Base-by-base conservation (phyloP, 768 basidiomycete species). In the Xanthoconium purpureum region DNA sequence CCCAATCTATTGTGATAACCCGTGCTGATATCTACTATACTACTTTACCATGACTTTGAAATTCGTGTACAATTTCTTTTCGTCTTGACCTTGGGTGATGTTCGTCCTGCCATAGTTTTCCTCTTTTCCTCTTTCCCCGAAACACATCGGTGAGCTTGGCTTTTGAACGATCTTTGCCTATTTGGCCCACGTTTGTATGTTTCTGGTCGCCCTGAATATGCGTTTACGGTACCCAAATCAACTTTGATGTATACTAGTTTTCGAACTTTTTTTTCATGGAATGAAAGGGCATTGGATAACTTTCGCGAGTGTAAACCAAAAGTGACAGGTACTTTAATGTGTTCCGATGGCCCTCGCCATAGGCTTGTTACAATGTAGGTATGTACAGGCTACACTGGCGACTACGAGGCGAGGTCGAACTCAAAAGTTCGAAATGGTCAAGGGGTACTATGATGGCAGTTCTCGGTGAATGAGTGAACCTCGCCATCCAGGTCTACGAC, bases 11-110 rank as follows among this genome's bases (percentile, higher is more conserved):
- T 68, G 61, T 57, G 65, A 71, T 62, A 63, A 67, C 46, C 47
- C 55, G 58, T 68, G 63, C 67, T 61, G 67, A 63, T 68, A 71
- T 69, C 56, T 69, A 71, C 66, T 67, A 71, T 63, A 70, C 35
- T 71, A 71, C 63, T 70, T 63, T 63, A 70, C 70, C 57, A 61
- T 59, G 35, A 63, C 46, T 55, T 40, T 55, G 57, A 65, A 56
- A 52, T 65, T 56, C 54, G 48, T 68, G 59, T 62, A 67, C 63
- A 55, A 35, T 36, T 47, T 10, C 28, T 50, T 44, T 40, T n/a
- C 14, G 32, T 63, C 32, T 55, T 46, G 55, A 30, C 44, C 28
- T 47, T 13, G 52, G 44, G 53, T 29, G 51, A 55, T 36, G 47
- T 54, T 56, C 50, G 66, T 58, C 61, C 50, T 52, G 54, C 54